Evolutionary conservation across 208 protist species (phyloP), one percentile per base, ranked within the genome.

Genomic region (Acanthamoeba triangularis): DNA sequence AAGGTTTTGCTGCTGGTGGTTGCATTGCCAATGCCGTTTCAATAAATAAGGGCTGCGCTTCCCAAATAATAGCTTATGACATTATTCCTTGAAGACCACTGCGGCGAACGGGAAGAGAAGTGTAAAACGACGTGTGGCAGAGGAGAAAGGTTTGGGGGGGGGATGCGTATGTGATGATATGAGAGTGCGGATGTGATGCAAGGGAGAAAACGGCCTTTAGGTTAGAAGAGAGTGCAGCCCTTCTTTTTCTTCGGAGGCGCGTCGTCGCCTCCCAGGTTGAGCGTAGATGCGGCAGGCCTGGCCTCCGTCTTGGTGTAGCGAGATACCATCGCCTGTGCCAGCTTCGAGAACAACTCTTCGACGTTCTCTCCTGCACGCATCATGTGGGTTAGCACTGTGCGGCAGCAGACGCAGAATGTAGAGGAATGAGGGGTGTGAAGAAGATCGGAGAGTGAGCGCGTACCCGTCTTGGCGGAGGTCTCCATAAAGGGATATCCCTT

Each of bases 401-500:
- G 7, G 16, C 10, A 82, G n/a, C 20, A 82, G 14, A 23, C 30
- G 72, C 5, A 13, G 25, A 82, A 82, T 3, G 30, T 5, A 69
- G 63, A 33, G 28, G 28, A 8, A 10, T 11, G 1, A 3, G 6
- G 28, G 13, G 56, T 1, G 7, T 3, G 20, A 7, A 63, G 14
- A 28, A 28, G 56, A 28, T 28, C 56, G 5, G 28, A 63, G 56
- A 28, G 14, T 7, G 20, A 16, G 20, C 20, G n/a, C 30, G 13
- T 54, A 88, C 80, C 49, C 52, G 80, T 63, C 80, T 88, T 88
- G 49, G 80, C 80, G 18, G 80, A 88, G 25, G 80, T 88, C 49
- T 88, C 80, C 20, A 63, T 63, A 49, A 88, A 88, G 49, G 80
- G 80, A 63, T 88, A 88, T 33, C 52, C 52, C 80, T 88, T 88